Evolutionary conservation across 1,284 basidiomycete species (phyloP).

Genomic region (Malassezia restricta): DNA sequence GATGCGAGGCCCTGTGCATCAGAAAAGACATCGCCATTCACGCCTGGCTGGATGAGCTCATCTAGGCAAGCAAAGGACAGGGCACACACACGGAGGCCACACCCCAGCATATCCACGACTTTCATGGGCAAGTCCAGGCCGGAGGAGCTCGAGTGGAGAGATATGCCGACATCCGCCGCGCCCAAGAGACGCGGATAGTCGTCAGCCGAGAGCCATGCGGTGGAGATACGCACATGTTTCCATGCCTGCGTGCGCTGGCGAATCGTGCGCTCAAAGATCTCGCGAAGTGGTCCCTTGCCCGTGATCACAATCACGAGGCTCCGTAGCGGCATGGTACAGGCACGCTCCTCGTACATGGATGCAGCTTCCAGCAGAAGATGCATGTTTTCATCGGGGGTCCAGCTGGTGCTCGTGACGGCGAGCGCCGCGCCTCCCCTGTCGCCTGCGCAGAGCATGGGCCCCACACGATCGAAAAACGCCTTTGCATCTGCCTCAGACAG

Average conservation of each 20-base stretch:
- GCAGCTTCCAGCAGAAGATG: slow-evolving; percentile 53
- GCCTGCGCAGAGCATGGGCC: no score
- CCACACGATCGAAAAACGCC: neutral
- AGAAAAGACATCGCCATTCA: slow-evolving; percentile 70
- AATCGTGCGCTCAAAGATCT: slow-evolving; percentile 60
- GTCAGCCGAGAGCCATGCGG: slow-evolving; percentile 33
- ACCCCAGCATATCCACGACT: slow-evolving; percentile 98
- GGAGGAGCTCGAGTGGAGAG: slow-evolving; percentile 78
- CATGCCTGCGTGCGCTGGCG: slow-evolving; percentile 64
- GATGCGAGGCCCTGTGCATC: slow-evolving; percentile 59
- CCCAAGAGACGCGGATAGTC: slow-evolving; percentile 49
- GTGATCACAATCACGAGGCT: slow-evolving; percentile 64
- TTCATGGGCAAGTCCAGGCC: slow-evolving; percentile 96
- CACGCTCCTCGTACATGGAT: slow-evolving; percentile 57
- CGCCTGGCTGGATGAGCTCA: slow-evolving; percentile 71
- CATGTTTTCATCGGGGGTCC: slow-evolving; percentile 98
- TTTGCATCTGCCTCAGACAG: neutral
- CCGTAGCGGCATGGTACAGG: slow-evolving; percentile 22
- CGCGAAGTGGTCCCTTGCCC: slow-evolving; percentile 72
- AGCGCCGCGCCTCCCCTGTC: slow-evolving; percentile 51
- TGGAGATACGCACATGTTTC: slow-evolving; percentile 61
- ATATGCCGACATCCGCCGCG: slow-evolving; percentile 81
- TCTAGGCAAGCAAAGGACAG: slow-evolving; percentile 70
- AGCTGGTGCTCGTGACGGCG: slow-evolving; percentile 81
- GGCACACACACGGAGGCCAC: slow-evolving; percentile 81